These are phyloP conservation scores for Nannochloropsis gaditana DNA, from an alignment of 108 stramenopile genomes.

Conservation along the genomic window DNA sequence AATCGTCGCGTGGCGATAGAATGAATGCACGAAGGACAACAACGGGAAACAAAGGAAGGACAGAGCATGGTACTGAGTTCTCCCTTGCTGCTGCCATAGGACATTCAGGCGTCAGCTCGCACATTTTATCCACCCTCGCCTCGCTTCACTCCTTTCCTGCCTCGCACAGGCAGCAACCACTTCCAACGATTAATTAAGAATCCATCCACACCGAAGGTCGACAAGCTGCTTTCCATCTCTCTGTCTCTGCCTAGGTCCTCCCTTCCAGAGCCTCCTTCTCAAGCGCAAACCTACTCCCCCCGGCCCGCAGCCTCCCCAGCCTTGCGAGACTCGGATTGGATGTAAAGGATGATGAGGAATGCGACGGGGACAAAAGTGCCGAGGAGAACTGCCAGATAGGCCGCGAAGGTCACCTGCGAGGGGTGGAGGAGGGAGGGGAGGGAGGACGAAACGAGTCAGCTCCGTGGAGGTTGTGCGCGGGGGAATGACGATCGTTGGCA, in stretches of 20 bases:
- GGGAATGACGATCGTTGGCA: too few species aligned
- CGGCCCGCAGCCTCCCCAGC: conserved; percentile 1
- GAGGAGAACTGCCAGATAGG: conserved; percentile 83
- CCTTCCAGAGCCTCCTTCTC: neutral
- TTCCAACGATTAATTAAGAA: too few species aligned
- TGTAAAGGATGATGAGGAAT: conserved; percentile 89
- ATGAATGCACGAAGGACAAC: too few species aligned
- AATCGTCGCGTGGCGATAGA: too few species aligned
- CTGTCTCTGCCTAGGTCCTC: neutral
- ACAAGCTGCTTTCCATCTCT: too few species aligned
- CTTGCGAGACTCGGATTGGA: conserved; percentile 66
- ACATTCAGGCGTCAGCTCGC: too few species aligned
- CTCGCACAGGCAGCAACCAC: neutral
- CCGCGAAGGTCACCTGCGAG: conserved; percentile 38
- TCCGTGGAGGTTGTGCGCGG: too few species aligned
- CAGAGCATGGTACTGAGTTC: too few species aligned
- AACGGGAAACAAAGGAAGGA: too few species aligned
- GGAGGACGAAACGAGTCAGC: neutral
- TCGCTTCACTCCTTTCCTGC: neutral
- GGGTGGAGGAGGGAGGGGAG: neutral
- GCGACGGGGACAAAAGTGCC: conserved; percentile 82
- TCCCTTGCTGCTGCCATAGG: too few species aligned
- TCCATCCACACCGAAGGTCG: too few species aligned
- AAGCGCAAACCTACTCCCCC: neutral
- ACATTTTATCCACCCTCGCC: neutral